These are phyloP conservation scores for Penicillium bialowiezense DNA, from an alignment of 495 filamentous ascomycete species.

Conservation along the genomic window DNA sequence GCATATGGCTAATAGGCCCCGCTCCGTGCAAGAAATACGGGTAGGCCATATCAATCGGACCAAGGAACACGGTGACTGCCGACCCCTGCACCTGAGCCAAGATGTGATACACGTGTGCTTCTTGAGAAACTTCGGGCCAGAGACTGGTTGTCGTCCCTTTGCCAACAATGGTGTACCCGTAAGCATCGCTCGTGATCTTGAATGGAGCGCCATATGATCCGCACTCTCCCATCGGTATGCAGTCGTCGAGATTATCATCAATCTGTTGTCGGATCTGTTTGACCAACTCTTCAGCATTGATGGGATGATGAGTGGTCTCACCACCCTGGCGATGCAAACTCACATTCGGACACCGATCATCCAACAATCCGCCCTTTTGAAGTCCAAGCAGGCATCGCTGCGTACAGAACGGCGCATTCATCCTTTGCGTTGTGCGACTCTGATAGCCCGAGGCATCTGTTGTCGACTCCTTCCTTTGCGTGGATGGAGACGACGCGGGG, in stretches of 20 bases:
- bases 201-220: too few relatives aligned
- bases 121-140: too few relatives aligned
- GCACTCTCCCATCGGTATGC: constrained; percentile 15
- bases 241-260: constrained; percentile 23
- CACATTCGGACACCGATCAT: constrained; percentile 43
- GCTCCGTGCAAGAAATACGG: constrained; percentile 35
- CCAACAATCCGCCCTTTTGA: constrained; percentile 29
- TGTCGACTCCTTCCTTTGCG: too few relatives aligned
- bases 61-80: too few relatives aligned
- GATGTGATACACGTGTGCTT: too few relatives aligned
- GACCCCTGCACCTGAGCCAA: too few relatives aligned
- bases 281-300: constrained; percentile 14
- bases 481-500: too few relatives aligned
- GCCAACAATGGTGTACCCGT: too few relatives aligned
- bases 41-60: constrained; percentile 30
- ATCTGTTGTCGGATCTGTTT: constrained; percentile 19
- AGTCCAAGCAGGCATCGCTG: constrained; percentile 46
- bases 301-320: constrained; percentile 14
- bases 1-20: constrained; percentile 43
- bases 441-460: too few relatives aligned
- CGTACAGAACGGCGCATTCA: constrained; percentile 40
- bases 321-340: constrained; percentile 22
- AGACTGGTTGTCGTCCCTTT: too few relatives aligned
- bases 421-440: too few relatives aligned
- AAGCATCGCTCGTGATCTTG: too few relatives aligned